These are phyloP conservation scores for Iberis pinnata DNA, from an alignment of 345 rosid genomes.

Conservation along the genomic window DNA sequence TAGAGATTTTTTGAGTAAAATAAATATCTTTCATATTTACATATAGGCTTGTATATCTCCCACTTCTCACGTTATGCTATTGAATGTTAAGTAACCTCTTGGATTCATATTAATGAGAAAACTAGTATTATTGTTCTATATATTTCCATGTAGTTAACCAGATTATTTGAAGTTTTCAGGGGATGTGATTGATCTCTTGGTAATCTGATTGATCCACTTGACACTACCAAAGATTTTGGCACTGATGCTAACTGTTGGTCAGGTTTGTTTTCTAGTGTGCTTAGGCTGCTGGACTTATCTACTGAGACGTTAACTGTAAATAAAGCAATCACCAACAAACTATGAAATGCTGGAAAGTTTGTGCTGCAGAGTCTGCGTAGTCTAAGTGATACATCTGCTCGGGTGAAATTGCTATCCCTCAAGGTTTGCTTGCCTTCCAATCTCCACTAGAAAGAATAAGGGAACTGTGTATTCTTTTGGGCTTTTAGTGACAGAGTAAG, in stretches of 20 bases:
- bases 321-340: slow-evolving; percentile 91
- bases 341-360: slow-evolving; percentile 99
- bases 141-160: slow-evolving; percentile 9
- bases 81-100: slow-evolving; percentile 1
- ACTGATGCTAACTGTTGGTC: slow-evolving; percentile 98
- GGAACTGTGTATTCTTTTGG: not conserved
- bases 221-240: slow-evolving; percentile 88
- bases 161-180: slow-evolving; percentile 43
- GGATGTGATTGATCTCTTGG: slow-evolving; percentile 86
- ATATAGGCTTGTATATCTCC: too few relatives aligned
- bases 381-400: slow-evolving; percentile 54
- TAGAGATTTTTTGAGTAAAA: too few relatives aligned
- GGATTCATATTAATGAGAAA: not conserved
- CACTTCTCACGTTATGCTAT: too few relatives aligned
- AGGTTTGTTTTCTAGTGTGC: slow-evolving; percentile 47
- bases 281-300: slow-evolving; percentile 56
- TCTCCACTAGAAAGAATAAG: slow-evolving; percentile 7
- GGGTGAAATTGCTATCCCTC: slow-evolving; percentile 56
- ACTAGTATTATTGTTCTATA: slow-evolving; percentile 9
- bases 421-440: slow-evolving; percentile 45
- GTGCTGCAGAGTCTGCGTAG: slow-evolving; percentile 75
- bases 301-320: slow-evolving; percentile 87
- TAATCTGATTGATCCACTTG: slow-evolving; percentile 85
- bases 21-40: too few relatives aligned
- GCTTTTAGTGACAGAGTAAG: slow-evolving; percentile 13